Percentiles rank a stretch among this genome's conserved stretches.
Conservation (phyloP, 129 eudicot species). For the Calendula officinalis region DNA sequence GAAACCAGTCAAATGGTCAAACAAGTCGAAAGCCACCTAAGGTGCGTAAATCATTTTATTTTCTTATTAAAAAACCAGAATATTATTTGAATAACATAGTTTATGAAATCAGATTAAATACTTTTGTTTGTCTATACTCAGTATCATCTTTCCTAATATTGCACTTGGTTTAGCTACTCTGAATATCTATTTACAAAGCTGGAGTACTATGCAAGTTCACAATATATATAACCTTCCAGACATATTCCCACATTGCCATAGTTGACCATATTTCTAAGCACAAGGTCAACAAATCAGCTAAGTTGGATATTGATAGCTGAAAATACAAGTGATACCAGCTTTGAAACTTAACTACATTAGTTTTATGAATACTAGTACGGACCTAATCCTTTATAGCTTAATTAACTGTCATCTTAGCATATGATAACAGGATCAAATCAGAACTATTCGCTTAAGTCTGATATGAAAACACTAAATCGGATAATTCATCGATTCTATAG, state of each 20-base stretch:
- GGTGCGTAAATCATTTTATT: not conserved
- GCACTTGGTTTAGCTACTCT: constrained; percentile 18
- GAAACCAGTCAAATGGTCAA: not conserved
- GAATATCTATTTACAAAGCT: not conserved
- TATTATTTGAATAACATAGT: not conserved
- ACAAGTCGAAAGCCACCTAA: not conserved
- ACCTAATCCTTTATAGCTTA: constrained; percentile 10
- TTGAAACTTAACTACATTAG: not conserved
- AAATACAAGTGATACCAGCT: constrained; percentile 11
- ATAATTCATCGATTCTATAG: not conserved
- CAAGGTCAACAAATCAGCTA: not conserved
- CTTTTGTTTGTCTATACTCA: constrained; percentile 2
- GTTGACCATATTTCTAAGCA: constrained; percentile 15
- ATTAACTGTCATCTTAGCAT: constrained; percentile 1
- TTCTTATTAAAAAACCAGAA: not conserved
- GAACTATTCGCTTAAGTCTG: not conserved
- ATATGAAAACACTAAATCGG: constrained; percentile 9
- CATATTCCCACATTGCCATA: not conserved
- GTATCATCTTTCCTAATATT: constrained; percentile 12
- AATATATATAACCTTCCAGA: constrained; percentile 4
- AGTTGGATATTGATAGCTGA: constrained; percentile 10
- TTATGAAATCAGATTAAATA: not conserved
- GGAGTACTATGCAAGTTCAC: not conserved
- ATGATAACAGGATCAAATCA: not conserved
- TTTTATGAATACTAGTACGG: not conserved